Evolutionary conservation across 192 early-diverging fungal genomes (phyloP).

Genomic region (Umbelopsis sp.): DNA sequence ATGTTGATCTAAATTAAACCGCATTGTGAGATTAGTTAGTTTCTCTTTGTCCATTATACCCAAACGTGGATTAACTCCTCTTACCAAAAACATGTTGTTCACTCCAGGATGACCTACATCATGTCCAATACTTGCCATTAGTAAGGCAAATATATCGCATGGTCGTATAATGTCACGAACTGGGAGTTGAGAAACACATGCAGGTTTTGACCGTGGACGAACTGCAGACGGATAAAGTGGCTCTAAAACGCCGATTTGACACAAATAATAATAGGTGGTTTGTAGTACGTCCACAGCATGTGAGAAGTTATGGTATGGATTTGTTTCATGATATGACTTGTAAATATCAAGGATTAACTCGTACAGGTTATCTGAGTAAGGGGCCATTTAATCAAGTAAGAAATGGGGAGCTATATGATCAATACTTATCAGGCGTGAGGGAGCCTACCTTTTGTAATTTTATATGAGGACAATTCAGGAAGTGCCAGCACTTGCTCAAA

Average conservation of each 20-base stretch:
- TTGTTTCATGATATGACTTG: constrained; percentile 60
- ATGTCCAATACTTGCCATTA: constrained; percentile 78
- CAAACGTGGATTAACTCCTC: not conserved
- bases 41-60: not conserved
- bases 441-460: constrained; percentile 53
- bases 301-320: constrained; percentile 94
- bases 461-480: constrained; percentile 56
- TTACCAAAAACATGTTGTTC: constrained; percentile 90
- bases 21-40: not conserved
- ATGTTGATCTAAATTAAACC: constrained; percentile 59
- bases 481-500: constrained; percentile 66
- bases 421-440: no score
- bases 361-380: constrained; percentile 45
- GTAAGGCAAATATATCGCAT: constrained; percentile 70
- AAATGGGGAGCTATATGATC: not conserved
- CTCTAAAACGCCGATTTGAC: constrained; percentile 59
- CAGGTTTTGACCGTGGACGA: constrained; percentile 27
- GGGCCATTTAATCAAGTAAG: not conserved
- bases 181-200: constrained; percentile 40
- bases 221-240: constrained; percentile 29
- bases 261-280: constrained; percentile 81
- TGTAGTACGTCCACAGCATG: constrained; percentile 97
- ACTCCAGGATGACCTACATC: constrained; percentile 93
- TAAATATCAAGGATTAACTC: constrained; percentile 55
- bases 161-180: constrained; percentile 51